These are phyloP conservation scores for Westerdykella aurantiaca DNA, from an alignment of 2,329 filamentous ascomycete genomes.

Conservation along the genomic window DNA sequence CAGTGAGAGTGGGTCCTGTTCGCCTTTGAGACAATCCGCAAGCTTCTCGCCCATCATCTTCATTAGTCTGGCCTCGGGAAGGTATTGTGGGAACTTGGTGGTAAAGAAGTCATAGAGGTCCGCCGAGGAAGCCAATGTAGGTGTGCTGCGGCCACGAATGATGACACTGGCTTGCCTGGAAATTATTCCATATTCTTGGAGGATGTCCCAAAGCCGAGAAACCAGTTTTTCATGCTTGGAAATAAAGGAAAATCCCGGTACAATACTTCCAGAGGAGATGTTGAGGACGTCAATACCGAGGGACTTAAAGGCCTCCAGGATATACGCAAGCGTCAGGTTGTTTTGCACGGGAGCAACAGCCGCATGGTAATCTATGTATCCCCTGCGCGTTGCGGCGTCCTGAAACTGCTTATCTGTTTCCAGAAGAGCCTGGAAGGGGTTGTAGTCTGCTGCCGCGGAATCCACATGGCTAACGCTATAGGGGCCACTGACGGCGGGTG, in stretches of 20 bases:
- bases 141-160: not conserved
- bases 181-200: conserved; percentile 7
- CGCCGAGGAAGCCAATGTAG: not conserved
- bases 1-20: conserved; percentile 9
- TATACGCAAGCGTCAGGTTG: conserved; percentile 11
- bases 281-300: conserved; percentile 6
- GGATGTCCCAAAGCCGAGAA: conserved; percentile 6
- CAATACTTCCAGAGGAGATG: conserved; percentile 1
- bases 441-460: not conserved
- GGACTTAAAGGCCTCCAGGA: conserved; percentile 9
- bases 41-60: conserved; percentile 8
- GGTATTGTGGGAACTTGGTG: conserved; percentile 7
- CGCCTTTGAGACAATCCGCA: conserved; percentile 10
- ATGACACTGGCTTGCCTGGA: conserved; percentile 1
- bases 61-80: conserved; percentile 9
- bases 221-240: conserved; percentile 7
- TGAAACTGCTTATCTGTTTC: not conserved
- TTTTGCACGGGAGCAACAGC: conserved; percentile 7
- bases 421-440: not conserved
- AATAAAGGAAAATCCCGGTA: conserved; percentile 5
- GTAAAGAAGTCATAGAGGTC: not conserved
- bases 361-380: conserved; percentile 5
- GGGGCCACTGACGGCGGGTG: not conserved
- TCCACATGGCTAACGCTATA: not conserved
- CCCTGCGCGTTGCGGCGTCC: conserved; percentile 2